A percentile compares a stretch with the other conserved stretches of the same genome.
Conservation (phyloP, 139 green algal genomes). For the Limnomonas spitsbergensis region DNA sequence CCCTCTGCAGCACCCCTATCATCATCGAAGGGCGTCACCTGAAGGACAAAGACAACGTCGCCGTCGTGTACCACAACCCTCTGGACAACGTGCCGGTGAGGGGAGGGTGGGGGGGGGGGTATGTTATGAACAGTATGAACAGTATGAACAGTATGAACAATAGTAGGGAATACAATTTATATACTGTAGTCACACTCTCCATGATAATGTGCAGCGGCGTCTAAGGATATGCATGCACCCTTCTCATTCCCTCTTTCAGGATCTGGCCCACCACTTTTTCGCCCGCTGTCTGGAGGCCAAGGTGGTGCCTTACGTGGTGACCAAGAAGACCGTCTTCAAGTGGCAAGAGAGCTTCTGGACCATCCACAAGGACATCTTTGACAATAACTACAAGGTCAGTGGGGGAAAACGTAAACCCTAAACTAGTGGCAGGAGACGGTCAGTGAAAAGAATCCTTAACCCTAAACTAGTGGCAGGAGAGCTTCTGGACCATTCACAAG, state of each 20-base stretch:
- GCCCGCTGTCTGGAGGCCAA: not conserved
- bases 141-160: too few relatives aligned
- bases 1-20: not conserved
- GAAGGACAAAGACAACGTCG: not conserved
- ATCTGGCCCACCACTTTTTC: not conserved
- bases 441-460: too few relatives aligned
- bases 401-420: too few relatives aligned
- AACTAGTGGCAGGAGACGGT: too few relatives aligned
- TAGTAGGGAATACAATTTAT: too few relatives aligned
- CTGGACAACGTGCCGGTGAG: conserved; percentile 1
- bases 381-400: not conserved
- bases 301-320: not conserved
- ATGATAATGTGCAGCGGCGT: not conserved
- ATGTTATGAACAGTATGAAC: too few relatives aligned
- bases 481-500: too few relatives aligned
- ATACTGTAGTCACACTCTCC: not conserved
- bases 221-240: too few relatives aligned
- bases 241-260: not conserved
- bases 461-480: too few relatives aligned
- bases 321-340: conserved; percentile 1
- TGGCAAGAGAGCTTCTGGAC: not conserved
- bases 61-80: not conserved
- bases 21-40: not conserved
- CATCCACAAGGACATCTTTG: not conserved
- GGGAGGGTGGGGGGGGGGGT: not conserved